Evolutionary conservation across 2,329 filamentous ascomycete genomes (phyloP), one percentile per base, ranked within the genome.

Genomic region (Botrytis hyacinthi): DNA sequence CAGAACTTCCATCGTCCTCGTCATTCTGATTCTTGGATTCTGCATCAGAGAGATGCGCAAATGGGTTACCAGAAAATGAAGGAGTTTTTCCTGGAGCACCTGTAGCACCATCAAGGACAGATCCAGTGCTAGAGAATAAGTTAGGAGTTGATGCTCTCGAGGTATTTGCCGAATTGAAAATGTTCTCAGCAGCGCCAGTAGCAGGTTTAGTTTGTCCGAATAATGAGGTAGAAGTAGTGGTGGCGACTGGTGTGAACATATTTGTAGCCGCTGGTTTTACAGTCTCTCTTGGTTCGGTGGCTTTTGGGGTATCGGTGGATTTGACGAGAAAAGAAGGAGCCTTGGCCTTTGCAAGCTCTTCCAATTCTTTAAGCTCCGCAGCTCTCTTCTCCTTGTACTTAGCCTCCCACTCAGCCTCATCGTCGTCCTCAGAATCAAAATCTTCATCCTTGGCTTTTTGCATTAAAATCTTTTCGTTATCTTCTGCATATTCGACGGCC

Each of bases 1-100:
- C 84, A 6, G 81, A 79, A 70, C 83, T 82, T 26, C 84, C 82
- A 32, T 84, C 84, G 29, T 83, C 81, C 73, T 85, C 72, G 1
- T 67, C 84, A 75, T 82, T 84, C 75, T 87, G 85, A 10, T 80
- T 82, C 69, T 86, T 86, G 5, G 72, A 73, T 35, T 74, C 71
- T 26, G 82, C 83, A 77, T 88, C 87, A 1, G 88, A 90, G 12
- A 90, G 83, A 76, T 90, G 87, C 37, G 85, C 86, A 78, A 91
- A 91, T 68, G 90, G 89, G 78, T 90, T 90, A 63, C 81, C 77
- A 60, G 71, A 68, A 72, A 76, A 75, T n/a, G 75, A 54, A 18
- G 73, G 48, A 18, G 75, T 73, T 48, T 79, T 78, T 32, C 73
- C 75, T 26, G 62, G 22, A 66, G 62, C 62, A 20, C 76, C 62